Percentiles rank a stretch among this genome's conserved stretches.
These are phyloP conservation scores for Nitzschia sp. DNA, from an alignment of 108 stramenopile species.

Conservation along the genomic window DNA sequence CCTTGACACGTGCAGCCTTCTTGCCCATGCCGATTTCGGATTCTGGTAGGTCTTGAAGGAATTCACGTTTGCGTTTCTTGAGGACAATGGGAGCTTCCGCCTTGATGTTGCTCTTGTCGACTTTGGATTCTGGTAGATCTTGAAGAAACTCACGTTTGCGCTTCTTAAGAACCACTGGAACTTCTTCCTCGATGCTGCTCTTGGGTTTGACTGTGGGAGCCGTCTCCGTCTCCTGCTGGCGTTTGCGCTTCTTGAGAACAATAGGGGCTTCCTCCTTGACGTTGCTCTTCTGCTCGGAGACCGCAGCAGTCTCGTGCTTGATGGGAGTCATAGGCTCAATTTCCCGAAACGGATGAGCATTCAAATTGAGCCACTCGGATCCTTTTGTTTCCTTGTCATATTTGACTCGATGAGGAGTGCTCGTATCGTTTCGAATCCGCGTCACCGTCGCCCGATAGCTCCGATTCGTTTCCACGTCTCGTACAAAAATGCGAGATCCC, in stretches of 20 bases:
- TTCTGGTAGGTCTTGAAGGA: neutral
- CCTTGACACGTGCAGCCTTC: too few relatives aligned
- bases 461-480: neutral
- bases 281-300: too few relatives aligned
- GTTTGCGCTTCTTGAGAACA: neutral
- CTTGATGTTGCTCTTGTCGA: neutral
- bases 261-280: too few relatives aligned
- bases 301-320: too few relatives aligned
- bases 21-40: neutral
- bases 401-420: neutral
- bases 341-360: conserved; percentile 5
- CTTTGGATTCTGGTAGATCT: neutral
- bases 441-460: neutral
- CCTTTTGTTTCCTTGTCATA: neutral
- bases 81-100: neutral
- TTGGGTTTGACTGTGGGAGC: too few relatives aligned
- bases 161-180: neutral
- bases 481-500: conserved; percentile 1
- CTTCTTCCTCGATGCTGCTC: too few relatives aligned
- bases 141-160: neutral
- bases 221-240: too few relatives aligned
- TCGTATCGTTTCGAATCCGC: neutral
- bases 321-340: too few relatives aligned
- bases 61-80: neutral
- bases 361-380: conserved; percentile 7